These are phyloP conservation scores for Malassezia psittaci DNA, from an alignment of 1,284 basidiomycete genomes.

Conservation along the genomic window DNA sequence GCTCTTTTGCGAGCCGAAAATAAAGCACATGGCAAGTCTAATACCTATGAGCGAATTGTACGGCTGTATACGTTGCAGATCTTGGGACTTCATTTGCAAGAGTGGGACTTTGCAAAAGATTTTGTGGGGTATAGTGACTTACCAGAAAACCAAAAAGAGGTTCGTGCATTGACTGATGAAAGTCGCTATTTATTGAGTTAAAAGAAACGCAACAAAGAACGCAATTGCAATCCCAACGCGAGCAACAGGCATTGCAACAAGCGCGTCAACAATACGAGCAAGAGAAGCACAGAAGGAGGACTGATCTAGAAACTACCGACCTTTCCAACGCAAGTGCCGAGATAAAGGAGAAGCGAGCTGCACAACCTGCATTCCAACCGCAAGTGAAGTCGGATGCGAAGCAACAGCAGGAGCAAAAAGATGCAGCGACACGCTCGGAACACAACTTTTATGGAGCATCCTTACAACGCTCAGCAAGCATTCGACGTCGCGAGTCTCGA, in stretches of 20 bases:
- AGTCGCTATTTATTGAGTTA: conserved; percentile 21
- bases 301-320: no score
- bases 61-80: conserved; percentile 32
- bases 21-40: conserved; percentile 4
- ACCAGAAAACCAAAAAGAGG: conserved; percentile 20
- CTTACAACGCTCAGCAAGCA: conserved; percentile 7
- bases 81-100: conserved; percentile 22
- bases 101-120: conserved; percentile 36
- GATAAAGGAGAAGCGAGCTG: no score
- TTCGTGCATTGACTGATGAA: background rate
- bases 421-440: background rate
- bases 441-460: background rate
- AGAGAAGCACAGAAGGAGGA: conserved; percentile 18
- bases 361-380: no score
- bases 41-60: conserved; percentile 27
- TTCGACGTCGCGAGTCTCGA: background rate
- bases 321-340: no score
- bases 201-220: conserved; percentile 17
- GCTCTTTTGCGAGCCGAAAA: conserved; percentile 21
- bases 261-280: conserved; percentile 22
- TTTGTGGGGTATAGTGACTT: conserved; percentile 30
- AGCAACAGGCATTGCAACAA: conserved; percentile 17
- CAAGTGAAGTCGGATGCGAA: no score
- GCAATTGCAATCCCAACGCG: conserved; percentile 17
- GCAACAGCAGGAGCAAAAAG: no score